These are phyloP conservation scores for Farysia itapuensis DNA, from an alignment of 1,284 basidiomycete genomes.

Conservation along the genomic window DNA sequence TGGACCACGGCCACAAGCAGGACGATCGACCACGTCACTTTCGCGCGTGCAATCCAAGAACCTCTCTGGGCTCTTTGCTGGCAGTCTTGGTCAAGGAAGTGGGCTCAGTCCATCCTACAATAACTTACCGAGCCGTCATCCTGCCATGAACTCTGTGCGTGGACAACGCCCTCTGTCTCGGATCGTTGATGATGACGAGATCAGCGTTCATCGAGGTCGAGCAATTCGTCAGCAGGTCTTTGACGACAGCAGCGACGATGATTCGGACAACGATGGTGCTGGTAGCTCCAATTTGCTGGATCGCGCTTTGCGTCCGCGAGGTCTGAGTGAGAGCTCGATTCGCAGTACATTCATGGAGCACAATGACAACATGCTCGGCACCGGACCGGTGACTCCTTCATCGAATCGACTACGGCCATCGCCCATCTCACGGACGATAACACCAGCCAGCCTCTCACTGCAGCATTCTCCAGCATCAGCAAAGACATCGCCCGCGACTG, in stretches of 20 bases:
- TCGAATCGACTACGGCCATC: constrained; percentile 17
- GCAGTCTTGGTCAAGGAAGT: constrained; percentile 7
- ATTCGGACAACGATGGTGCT: constrained; percentile 15
- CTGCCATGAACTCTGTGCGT: neutral
- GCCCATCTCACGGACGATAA: constrained; percentile 47
- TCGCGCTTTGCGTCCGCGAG: constrained; percentile 39
- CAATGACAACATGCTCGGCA: constrained; percentile 7
- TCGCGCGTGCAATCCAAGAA: constrained; percentile 39
- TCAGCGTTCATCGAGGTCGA: constrained; percentile 41
- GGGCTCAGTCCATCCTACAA: neutral
- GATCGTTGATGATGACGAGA: constrained; percentile 53
- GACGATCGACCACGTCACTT: constrained; percentile 26
- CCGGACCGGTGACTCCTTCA: constrained; percentile 8
- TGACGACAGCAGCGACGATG: constrained; percentile 28
- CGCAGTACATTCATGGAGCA: constrained; percentile 52
- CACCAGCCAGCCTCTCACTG: constrained; percentile 46
- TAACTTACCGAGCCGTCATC: neutral
- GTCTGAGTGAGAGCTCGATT: constrained; percentile 55
- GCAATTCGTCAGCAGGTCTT: constrained; percentile 31
- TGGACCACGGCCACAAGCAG: constrained; percentile 28
- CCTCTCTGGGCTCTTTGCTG: constrained; percentile 42
- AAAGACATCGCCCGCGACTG: neutral
- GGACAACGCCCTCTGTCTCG: constrained; percentile 28
- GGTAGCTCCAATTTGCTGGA: constrained; percentile 16
- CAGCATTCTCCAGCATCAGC: constrained; percentile 16